These are phyloP conservation scores for Chenopodium quinoa DNA, from an alignment of 148 eudicot species.

Conservation along the genomic window DNA sequence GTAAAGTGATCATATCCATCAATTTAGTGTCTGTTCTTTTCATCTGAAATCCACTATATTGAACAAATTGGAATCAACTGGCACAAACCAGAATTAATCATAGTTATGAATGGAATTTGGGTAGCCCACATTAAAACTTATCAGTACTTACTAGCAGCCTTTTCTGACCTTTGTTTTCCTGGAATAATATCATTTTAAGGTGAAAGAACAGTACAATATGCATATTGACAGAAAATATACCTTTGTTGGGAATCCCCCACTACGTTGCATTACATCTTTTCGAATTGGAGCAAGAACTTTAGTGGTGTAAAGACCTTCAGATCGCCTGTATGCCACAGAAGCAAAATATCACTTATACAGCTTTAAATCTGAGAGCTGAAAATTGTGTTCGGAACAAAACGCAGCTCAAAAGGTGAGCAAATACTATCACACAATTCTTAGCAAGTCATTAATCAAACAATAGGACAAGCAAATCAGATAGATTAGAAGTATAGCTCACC, in stretches of 20 bases:
- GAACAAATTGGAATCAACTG: background rate
- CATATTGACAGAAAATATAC: slow-evolving; percentile 29
- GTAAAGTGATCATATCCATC: background rate
- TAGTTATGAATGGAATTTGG: background rate
- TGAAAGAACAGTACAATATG: background rate
- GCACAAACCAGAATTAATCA: too few relatives aligned
- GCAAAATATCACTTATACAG: slow-evolving; percentile 5
- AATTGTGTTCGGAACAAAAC: background rate
- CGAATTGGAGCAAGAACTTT: slow-evolving; percentile 89
- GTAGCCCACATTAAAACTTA: background rate
- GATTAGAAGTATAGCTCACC: slow-evolving; percentile 39
- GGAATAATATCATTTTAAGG: background rate
- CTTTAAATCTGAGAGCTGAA: background rate
- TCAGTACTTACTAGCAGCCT: background rate
- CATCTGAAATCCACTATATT: background rate
- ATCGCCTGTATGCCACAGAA: slow-evolving; percentile 57
- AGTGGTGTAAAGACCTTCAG: slow-evolving; percentile 83
- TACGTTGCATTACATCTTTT: slow-evolving; percentile 68
- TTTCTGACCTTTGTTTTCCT: background rate
- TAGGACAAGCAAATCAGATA: slow-evolving; percentile 10
- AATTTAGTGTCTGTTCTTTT: background rate
- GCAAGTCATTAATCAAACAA: background rate
- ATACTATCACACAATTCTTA: background rate
- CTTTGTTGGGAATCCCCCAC: slow-evolving; percentile 89
- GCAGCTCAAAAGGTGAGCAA: background rate